phyloP scores from a whole-genome alignment of 176 grass and related monocot genomes.

The Bothriochloa decipiens region DNA sequence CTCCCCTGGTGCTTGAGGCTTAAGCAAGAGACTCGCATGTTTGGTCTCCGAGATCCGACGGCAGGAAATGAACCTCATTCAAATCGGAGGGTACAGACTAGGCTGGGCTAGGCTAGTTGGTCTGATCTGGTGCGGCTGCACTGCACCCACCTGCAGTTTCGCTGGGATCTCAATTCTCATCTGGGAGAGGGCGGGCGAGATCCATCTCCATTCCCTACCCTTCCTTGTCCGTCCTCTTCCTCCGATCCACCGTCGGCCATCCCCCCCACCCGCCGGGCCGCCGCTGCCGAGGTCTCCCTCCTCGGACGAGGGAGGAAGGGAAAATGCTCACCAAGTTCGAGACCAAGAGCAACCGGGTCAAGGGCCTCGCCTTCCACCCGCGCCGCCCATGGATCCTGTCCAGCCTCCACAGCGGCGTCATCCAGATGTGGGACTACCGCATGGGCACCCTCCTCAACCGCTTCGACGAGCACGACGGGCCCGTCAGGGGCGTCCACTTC shows the following conservation, averaged over 20 bases:
- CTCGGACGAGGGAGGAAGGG: neutral
- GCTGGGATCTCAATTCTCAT: neutral
- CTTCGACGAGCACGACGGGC: slow-evolving; percentile 94
- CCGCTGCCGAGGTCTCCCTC: neutral
- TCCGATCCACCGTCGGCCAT: neutral
- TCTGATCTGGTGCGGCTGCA: neutral
- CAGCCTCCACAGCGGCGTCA: slow-evolving; percentile 87
- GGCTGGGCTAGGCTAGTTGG: neutral
- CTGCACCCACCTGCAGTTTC: neutral
- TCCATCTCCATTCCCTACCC: neutral
- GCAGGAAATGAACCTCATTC: neutral
- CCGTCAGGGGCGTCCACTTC: slow-evolving; percentile 89
- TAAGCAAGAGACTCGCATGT: neutral
- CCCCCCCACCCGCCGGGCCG: neutral
- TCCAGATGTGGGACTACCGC: slow-evolving; percentile 97
- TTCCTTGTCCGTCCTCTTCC: neutral
- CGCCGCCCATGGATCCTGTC: slow-evolving; percentile 84
- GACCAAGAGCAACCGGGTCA: slow-evolving; percentile 4
- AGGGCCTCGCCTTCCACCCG: slow-evolving; percentile 43
- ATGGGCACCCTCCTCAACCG: slow-evolving; percentile 93
- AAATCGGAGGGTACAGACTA: neutral
- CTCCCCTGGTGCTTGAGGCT: neutral
- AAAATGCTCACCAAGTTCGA: slow-evolving; percentile 2
- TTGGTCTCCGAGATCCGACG: neutral
- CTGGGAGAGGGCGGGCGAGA: slow-evolving; percentile 5